Percentiles rank a stretch among this genome's conserved stretches.
Conservation (phyloP, 2,329 filamentous ascomycete species). For the Cladosporium phlei region DNA sequence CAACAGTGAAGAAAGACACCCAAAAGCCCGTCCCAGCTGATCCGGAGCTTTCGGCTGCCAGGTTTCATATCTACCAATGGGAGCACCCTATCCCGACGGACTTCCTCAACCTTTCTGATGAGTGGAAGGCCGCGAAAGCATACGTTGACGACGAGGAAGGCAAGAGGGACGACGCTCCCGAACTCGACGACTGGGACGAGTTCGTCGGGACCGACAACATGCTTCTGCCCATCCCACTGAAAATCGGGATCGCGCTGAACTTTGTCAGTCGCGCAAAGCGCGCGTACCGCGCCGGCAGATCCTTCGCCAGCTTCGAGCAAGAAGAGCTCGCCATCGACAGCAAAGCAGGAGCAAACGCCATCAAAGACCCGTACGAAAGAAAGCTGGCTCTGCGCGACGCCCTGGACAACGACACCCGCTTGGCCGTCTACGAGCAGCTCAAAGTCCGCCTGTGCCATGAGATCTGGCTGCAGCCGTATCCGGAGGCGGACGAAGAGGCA, state of each 20-base stretch:
- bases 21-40: too few relatives aligned
- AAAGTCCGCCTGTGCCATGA: constrained; percentile 21
- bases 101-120: constrained; percentile 12
- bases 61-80: constrained; percentile 18
- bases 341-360: constrained; percentile 11
- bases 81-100: background rate
- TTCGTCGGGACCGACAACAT: constrained; percentile 14
- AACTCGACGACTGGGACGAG: constrained; percentile 20
- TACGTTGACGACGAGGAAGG: constrained; percentile 11
- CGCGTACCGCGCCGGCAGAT: constrained; percentile 16
- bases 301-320: constrained; percentile 21
- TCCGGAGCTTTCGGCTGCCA: too few relatives aligned
- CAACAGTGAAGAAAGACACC: too few relatives aligned
- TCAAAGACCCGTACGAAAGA: constrained; percentile 12
- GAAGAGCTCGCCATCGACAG: constrained; percentile 18
- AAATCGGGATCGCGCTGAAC: constrained; percentile 14
- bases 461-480: constrained; percentile 17
- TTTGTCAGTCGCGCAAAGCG: constrained; percentile 23
- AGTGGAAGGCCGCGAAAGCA: constrained; percentile 10
- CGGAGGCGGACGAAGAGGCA: background rate
- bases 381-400: constrained; percentile 8
- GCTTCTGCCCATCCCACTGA: background rate
- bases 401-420: constrained; percentile 18
- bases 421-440: constrained; percentile 18
- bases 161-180: constrained; percentile 15